Base-by-base conservation (phyloP, 2,329 filamentous ascomycete genomes). In the Incumbomyces delicatus region DNA sequence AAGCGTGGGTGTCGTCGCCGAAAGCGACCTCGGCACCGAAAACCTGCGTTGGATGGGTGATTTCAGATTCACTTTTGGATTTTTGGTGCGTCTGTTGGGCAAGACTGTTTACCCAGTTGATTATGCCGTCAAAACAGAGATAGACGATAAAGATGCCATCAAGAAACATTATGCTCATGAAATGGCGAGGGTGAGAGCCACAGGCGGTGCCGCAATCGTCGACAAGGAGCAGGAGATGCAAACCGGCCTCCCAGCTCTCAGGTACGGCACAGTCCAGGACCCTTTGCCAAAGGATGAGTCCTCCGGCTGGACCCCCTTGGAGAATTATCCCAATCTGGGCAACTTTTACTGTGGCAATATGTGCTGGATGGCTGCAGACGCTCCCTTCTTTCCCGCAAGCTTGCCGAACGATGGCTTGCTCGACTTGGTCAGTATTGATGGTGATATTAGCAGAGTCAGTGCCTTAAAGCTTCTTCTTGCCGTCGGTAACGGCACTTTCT, bases 291-390 rank as follows among this genome's bases (percentile, higher is more conserved):
- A 76, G 1, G 72, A 81, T 12, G 63, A 95, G 1, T 88, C 87
- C 0, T 67, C 76, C 1, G 83, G 78, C 38, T 98, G 92, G 88
- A 74, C 84, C 50, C 47, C 51, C 3, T 68, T 83, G 16, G 68
- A 84, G 2, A 78, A 84, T 1, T 77, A 84, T 52, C 80, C 92
- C 52, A 86, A 83, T 27, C 71, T 98, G 46, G 88, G 88, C 39
- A 95, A 87, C 59, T 94, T 98, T 63, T 96, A 94, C 66, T 85
- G 83, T 29, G 92, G 92, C 51, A 98, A 95, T 63, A 94, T 96
- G 83, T 80, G 85, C 18, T 94, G 84, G 65, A 90, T 98, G 87
- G 82, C 89, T 0, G 76, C 87, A 11, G 83, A 90, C 53, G 76
- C 82, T 49, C 87, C 88, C 59, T 94, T 96, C 70, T 98, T 94